These are phyloP conservation scores for Lasiosphaeria hispida DNA, from an alignment of 495 filamentous ascomycete genomes.

Conservation along the genomic window DNA sequence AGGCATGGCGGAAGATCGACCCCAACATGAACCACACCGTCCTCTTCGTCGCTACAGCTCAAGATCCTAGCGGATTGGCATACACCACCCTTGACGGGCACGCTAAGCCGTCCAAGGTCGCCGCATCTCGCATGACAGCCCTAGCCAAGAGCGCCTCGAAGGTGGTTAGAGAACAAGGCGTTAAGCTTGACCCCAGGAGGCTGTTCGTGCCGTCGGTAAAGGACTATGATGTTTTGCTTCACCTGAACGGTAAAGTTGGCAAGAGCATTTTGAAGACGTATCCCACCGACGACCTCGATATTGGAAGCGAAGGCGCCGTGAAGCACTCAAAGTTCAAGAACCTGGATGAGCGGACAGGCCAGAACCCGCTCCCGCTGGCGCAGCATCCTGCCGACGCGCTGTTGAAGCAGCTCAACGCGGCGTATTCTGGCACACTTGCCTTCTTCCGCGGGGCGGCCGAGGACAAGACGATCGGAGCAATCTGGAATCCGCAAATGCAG, in stretches of 20 bases:
- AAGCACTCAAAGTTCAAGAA: conserved; percentile 67
- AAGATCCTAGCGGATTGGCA: conserved; percentile 71
- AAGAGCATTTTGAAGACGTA: conserved; percentile 28
- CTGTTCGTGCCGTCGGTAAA: conserved; percentile 67
- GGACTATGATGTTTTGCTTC: conserved; percentile 84
- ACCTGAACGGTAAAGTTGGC: conserved; percentile 56
- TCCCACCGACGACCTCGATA: conserved; percentile 19
- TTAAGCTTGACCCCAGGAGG: conserved; percentile 53
- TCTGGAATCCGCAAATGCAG: conserved; percentile 74
- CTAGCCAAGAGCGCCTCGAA: conserved; percentile 71
- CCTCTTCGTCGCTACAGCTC: conserved; percentile 76
- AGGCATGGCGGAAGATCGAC: conserved; percentile 81
- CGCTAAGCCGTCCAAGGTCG: conserved; percentile 66
- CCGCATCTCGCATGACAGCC: conserved; percentile 77
- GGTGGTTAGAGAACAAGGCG: conserved; percentile 54
- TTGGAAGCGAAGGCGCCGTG: conserved; percentile 8
- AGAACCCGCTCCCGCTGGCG: conserved; percentile 41
- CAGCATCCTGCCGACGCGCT: conserved; percentile 51
- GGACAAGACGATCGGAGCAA: conserved; percentile 62
- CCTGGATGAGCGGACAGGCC: conserved; percentile 45
- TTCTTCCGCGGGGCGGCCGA: conserved; percentile 67
- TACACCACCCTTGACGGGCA: conserved; percentile 65
- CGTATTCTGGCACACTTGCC: conserved; percentile 62
- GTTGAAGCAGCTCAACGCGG: conserved; percentile 56
- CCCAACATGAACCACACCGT: conserved; percentile 80